Conservation (phyloP, 208 protist genomes). For the Entamoeba moshkovskii region DNA sequence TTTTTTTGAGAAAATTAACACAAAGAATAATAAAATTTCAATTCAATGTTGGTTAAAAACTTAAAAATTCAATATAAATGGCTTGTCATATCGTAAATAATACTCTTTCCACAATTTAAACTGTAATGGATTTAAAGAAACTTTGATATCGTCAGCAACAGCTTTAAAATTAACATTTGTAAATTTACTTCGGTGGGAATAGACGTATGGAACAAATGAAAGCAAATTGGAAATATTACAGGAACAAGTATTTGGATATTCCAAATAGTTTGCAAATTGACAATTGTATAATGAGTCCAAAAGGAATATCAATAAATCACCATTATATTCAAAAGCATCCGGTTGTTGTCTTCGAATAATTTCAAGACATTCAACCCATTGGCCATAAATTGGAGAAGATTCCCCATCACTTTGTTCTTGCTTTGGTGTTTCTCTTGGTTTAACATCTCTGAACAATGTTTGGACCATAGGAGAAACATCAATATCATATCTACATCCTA, state of each 20-base stretch:
- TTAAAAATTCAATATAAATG: neutral
- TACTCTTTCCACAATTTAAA: neutral
- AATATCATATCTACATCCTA: neutral
- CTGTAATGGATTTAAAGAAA: neutral
- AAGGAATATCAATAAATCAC: neutral
- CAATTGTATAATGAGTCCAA: slow-evolving; percentile 1
- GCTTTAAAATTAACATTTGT: neutral
- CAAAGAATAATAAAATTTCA: no score
- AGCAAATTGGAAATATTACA: neutral
- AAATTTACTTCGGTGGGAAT: neutral
- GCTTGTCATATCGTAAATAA: neutral
- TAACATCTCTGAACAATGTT: neutral
- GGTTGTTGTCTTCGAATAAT: neutral
- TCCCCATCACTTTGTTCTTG: neutral
- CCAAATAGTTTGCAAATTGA: slow-evolving; percentile 41
- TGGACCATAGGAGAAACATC: neutral
- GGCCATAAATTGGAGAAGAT: neutral
- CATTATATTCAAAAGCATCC: neutral
- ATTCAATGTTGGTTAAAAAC: no score
- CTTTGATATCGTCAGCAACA: neutral
- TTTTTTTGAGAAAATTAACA: no score
- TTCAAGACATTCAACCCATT: slow-evolving; percentile 1
- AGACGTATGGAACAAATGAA: neutral
- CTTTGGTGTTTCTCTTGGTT: neutral
- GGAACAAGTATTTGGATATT: neutral